These are phyloP conservation scores for Kwoniella dendrophila DNA, from an alignment of 768 basidiomycete species.

Conservation along the genomic window DNA sequence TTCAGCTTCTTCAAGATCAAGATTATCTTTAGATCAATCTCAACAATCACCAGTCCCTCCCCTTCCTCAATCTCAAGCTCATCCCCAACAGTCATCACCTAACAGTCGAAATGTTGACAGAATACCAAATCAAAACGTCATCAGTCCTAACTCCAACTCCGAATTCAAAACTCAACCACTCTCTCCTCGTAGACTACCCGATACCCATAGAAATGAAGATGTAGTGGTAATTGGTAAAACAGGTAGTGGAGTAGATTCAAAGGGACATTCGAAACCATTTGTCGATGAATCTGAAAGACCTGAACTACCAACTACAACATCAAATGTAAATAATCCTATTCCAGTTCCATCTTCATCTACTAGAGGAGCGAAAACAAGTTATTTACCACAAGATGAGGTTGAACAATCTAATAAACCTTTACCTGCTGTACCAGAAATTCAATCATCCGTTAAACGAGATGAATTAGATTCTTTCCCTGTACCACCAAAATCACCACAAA, in stretches of 20 bases:
- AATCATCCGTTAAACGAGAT: not conserved
- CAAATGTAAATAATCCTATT: constrained; percentile 34
- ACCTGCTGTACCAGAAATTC: constrained; percentile 17
- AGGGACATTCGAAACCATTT: constrained; percentile 24
- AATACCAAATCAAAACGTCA: not conserved
- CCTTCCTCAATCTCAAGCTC: not conserved
- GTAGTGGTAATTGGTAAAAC: constrained; percentile 21
- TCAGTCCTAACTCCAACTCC: not conserved
- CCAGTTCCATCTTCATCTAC: constrained; percentile 11
- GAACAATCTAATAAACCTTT: constrained; percentile 16
- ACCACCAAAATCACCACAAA: not conserved
- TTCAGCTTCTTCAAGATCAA: not conserved
- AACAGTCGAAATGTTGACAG: not conserved
- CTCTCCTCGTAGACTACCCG: not conserved
- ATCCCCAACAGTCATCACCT: no score
- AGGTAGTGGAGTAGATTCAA: not conserved
- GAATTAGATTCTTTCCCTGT: constrained; percentile 9
- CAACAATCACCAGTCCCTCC: not conserved
- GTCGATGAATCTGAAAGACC: constrained; percentile 28
- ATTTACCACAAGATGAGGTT: constrained; percentile 5
- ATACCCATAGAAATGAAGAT: constrained; percentile 14
- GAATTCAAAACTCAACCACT: not conserved
- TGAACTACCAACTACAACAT: constrained; percentile 33
- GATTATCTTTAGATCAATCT: constrained; percentile 6
- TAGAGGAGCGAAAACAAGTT: not conserved